Evolutionary conservation across 2,329 filamentous ascomycete genomes (phyloP), one percentile per base, ranked within the genome.

Genomic region (Neocatenulostroma microsporum): DNA sequence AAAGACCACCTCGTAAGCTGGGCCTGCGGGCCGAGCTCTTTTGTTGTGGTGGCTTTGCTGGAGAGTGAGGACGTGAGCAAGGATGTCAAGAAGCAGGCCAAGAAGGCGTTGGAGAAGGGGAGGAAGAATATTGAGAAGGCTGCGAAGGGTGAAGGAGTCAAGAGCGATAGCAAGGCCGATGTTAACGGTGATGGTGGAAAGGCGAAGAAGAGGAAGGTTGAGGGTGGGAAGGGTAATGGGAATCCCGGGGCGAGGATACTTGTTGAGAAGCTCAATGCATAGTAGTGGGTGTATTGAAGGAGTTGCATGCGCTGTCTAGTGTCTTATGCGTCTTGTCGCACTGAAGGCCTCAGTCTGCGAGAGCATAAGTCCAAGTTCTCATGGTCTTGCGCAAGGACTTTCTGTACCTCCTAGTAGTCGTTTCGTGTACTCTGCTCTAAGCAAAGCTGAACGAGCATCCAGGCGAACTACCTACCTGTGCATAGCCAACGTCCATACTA

Each of bases 1-100:
- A 76, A 83, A 57, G 74, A 79, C 1, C 68, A 84, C 48, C 64
- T 93, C 17, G 61, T 91, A 40, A 68, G 77, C 14, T 98, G 91
- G 91, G 88, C 89, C 0, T 88, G 80, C 0, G 84, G 88, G 0
- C 75, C 81, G 2, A 87, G 86, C 49, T 84, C 84, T 1, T 96
- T 94, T 51, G 84, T 94, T 9, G 73, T 95, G 3, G 74, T 96
- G 18, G 82, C 79, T 12, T 66, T 96, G 47, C 62, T 88, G 4
- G 89, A 96, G 63, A 75, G 82, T 0, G 69, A 74, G 15, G 58
- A 61, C 21, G 48, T 59, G 5, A 77, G 78, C 40, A 91, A 91
- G 52, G 69, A 68, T 18, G 70, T 78, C 50, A 77, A 72, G 51
- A 70, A 73, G 12, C 79, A 83, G 51, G 66, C 93, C 35, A 67